Conservation (phyloP, 164 flowering plant species). For the Pachysandra terminalis region DNA sequence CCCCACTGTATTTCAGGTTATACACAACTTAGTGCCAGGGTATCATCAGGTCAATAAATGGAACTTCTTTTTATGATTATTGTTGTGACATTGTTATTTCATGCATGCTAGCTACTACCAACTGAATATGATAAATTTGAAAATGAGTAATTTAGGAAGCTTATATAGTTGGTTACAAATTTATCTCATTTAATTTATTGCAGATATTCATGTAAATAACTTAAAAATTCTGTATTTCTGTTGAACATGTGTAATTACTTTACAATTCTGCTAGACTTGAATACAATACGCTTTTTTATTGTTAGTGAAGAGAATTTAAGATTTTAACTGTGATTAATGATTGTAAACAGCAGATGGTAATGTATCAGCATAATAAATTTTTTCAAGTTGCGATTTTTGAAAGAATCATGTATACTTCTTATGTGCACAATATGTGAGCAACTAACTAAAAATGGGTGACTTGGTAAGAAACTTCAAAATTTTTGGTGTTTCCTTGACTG, state of each 20-base stretch:
- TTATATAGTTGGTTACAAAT: neutral
- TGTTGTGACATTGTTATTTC: neutral
- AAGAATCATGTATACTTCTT: neutral
- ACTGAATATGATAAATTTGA: neutral
- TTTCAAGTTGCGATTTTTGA: neutral
- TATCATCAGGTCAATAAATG: slow-evolving; percentile 60
- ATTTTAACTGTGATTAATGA: neutral
- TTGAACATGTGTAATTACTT: no score
- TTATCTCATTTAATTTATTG: no score
- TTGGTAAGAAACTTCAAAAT: neutral
- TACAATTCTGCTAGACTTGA: no score
- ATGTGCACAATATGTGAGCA: neutral
- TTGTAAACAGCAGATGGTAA: neutral
- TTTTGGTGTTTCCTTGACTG: neutral
- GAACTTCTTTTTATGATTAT: slow-evolving; percentile 1
- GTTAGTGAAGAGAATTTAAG: no score
- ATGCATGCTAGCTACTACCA: neutral
- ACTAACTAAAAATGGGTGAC: neutral
- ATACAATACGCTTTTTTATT: no score
- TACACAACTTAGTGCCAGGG: slow-evolving; percentile 69
- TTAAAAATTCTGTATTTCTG: no score
- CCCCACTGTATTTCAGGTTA: slow-evolving; percentile 75
- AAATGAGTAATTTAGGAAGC: neutral
- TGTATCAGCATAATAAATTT: no score
- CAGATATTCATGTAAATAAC: no score